Evolutionary conservation across 1,139 yeast species (phyloP), one percentile per base, ranked within the genome.

Genomic region (Saccharomyces hybrid): DNA sequence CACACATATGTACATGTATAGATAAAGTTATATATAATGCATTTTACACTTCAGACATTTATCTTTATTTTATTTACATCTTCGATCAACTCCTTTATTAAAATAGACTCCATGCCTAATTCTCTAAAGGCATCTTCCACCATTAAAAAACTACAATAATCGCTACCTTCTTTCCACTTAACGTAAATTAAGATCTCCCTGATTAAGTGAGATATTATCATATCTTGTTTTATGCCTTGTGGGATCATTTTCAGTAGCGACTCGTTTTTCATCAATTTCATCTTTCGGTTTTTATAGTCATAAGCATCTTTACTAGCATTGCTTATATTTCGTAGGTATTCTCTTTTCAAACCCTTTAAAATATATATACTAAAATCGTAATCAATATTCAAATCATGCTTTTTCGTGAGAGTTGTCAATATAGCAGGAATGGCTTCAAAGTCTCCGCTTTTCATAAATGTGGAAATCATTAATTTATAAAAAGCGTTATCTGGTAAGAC

Each of bases 371-470:
- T 26, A 1, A 58, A 34, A 7, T 52, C 50, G 0, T 46, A 48
- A 8, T 53, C 52, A 0, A 64, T 47, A n/a, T 56, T 48, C 4
- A 65, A 34, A 4, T 59, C 60, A 48, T 60, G 64, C 2, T 54
- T 48, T 21, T 57, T 50, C 9, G 50, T 34, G 60, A 66, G 61
- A 44, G 55, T 48, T 9, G 55, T 52, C 21, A 68, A 44, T 2
- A 65, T 51, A 3, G 63, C 62, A 0, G 65, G 62, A 1, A 68
- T 27, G 2, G 57, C 60, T 12, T 55, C 49, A 66, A 68, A 65
- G 47, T 66, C 66, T 24, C 60, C 58, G 4, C 58, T 51, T 34
- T 57, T 57, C 26, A 64, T 55, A 42, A 67, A 60, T 0, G 65
- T 58, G 4, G 55, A 50, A n/a, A 66, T 51, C 7, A 67, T 59